A percentile compares a stretch with the other conserved stretches of the same genome.
Evolutionary conservation across 2,329 filamentous ascomycete species (phyloP).

Genomic region (Byssochlamys sp.): DNA sequence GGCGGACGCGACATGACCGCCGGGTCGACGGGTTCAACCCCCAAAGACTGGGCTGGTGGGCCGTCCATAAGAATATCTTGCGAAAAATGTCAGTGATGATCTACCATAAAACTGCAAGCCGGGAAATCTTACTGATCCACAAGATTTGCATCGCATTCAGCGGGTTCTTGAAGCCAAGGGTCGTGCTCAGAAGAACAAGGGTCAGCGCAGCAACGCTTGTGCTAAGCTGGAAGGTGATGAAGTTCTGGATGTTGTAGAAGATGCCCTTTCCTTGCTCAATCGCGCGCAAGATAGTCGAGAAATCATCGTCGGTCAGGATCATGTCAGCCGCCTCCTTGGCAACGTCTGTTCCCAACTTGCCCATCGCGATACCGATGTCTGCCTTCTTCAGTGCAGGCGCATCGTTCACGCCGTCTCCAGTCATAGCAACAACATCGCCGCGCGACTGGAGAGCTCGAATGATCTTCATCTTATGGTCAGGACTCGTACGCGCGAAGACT

Average conservation of each 20-base stretch:
- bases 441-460: constrained; percentile 80
- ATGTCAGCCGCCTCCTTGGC: constrained; percentile 90
- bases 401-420: constrained; percentile 94
- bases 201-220: constrained; percentile 89
- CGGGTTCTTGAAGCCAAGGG: constrained; percentile 86
- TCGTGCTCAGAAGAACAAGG: constrained; percentile 83
- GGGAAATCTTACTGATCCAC: constrained; percentile 79
- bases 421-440: constrained; percentile 97
- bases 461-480: constrained; percentile 97
- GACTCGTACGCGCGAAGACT: constrained; percentile 91
- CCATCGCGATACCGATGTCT: constrained; percentile 97
- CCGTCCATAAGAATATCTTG: constrained; percentile 99
- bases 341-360: constrained; percentile 85
- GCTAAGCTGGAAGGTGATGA: constrained; percentile 94
- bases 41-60: constrained; percentile 89
- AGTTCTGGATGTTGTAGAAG: constrained; percentile 99
- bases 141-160: constrained; percentile 99
- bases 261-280: constrained; percentile 99
- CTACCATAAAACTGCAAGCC: background rate
- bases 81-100: constrained; percentile 15
- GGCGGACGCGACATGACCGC: constrained; percentile 89
- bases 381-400: constrained; percentile 93
- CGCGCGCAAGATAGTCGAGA: constrained; percentile 79
- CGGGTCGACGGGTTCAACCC: constrained; percentile 87
- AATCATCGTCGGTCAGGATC: constrained; percentile 80